Base-by-base conservation (phyloP, 2,329 filamentous ascomycete genomes). In the Periconia macrospinosa region DNA sequence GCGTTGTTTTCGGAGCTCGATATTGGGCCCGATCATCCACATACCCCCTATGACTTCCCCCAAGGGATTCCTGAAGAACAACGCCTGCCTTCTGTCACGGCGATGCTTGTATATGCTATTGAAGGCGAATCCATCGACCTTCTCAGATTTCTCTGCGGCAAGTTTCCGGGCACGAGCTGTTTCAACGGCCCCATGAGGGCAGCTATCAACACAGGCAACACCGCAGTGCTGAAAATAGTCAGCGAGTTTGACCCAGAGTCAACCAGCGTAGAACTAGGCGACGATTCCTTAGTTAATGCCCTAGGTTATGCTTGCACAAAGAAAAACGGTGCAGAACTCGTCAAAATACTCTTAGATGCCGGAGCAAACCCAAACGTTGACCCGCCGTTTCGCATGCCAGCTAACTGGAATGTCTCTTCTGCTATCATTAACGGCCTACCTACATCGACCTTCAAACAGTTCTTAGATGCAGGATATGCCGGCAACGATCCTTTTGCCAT, bases 331-430 rank as follows among this genome's bases (percentile, higher is more conserved):
- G 52, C 47, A 18, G 43, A 50, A 37, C 33, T 56, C 10, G 27
- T 56, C 14, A 53, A 53, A 44, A 45, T 48, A 42, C 27, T 56
- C 10, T 49, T 56, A 17, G 45, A 56, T 18, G 49, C 45, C 35
- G 53, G 53, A 23, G 53, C 53, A 9, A 49, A 56, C n/a, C 49
- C 53, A 30, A 50, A 50, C 14, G 18, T 23, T 8, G 18, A 20
- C 6, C 52, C 52, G 9, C 52, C 52, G 37, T 47, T 50, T 27
- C 46, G 23, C 13, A 3, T 54, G 9, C 48, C 52, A 30, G 43
- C n/a, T 17, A 27, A 20, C 20, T 41, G 47, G 47, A 54, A 50
- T 30, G 43, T 54, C 3, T 50, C 52, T 18, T 43, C 47, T 23
- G 52, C 52, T 18, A 37, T 54, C 2, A 30, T 47, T 7, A 44